Base-by-base conservation (phyloP, 805 yeast genomes). In the Scheffersomyces coipomensis region DNA sequence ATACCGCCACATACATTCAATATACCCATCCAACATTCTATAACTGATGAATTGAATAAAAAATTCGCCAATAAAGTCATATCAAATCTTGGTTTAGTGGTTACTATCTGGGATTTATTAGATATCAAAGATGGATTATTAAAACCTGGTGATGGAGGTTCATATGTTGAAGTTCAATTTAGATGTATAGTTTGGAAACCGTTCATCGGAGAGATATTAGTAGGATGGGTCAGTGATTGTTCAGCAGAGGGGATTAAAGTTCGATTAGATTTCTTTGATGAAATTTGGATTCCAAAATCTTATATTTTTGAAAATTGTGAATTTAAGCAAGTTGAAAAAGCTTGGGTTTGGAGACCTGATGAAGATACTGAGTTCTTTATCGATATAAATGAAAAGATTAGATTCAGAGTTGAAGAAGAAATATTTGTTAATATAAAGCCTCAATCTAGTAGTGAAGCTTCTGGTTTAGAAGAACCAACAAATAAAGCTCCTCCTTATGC, bases 61-160 rank as follows among this genome's bases (percentile, higher is more conserved):
- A 91, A 90, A 60, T 90, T 83, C 56, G 79, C 96, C 35, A 91
- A 93, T 63, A 86, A 85, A 53, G 83, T 93, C 40, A 77, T 93
- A 31, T 84, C 83, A 36, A 85, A 85, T 53, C 68, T 89, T 15
- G 99, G 99, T 1, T 73, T 93, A 2, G 90, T 88, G 32, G 66
- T 93, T 13, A 74, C 93, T 2, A 74, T 91, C 13, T 91, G 91
- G 82, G 99, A 93, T 57, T 58, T 93, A 3, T 63, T 82, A 33
- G 75, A 75, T n/a, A 81, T 85, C 19, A 87, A 86, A 35, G 98
- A 93, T 51, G 99, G 98, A 4, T 72, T 87, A 47, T 70, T 93
- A 43, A 85, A 81, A 52, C 96, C 96, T 1, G 98, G 99, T 7
- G 98, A 93, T 62, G 98, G 99, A 7, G 88, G 90, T 1, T 75